phyloP scores from a whole-genome alignment of 768 basidiomycete genomes.

The Chalciporus piperatus region DNA sequence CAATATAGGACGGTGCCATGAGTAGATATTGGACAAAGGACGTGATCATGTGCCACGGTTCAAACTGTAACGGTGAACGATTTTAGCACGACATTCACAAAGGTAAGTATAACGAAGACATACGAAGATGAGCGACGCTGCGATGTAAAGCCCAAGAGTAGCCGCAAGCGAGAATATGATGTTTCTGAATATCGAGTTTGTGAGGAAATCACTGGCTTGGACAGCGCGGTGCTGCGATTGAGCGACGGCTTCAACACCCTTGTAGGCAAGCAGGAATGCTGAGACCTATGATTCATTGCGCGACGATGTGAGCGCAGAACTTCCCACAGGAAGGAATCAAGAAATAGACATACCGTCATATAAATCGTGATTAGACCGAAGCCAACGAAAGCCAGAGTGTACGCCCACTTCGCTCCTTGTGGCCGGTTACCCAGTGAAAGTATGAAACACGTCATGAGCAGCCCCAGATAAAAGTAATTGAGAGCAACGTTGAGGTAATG shows the following conservation, averaged over 20 bases:
- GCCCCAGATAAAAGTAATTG: constrained; percentile 83
- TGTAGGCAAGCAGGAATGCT: constrained; percentile 79
- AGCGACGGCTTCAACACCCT: constrained; percentile 66
- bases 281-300: constrained; percentile 47
- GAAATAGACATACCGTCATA: constrained; percentile 69
- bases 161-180: constrained; percentile 84
- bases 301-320: constrained; percentile 2
- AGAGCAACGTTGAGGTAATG: constrained; percentile 73
- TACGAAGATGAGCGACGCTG: constrained; percentile 83
- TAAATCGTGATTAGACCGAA: constrained; percentile 93
- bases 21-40: constrained; percentile 91
- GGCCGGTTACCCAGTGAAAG: constrained; percentile 89
- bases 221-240: constrained; percentile 45
- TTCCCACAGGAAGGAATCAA: background rate
- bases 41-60: constrained; percentile 99
- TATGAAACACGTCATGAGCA: constrained; percentile 85
- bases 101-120: constrained; percentile 33
- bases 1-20: constrained; percentile 92
- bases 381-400: constrained; percentile 80
- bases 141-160: constrained; percentile 85
- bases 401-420: constrained; percentile 85
- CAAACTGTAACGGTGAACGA: constrained; percentile 51
- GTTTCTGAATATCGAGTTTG: constrained; percentile 79
- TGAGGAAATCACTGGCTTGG: constrained; percentile 59
- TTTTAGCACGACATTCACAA: background rate